These are phyloP conservation scores for Lodderomyces theae DNA, from an alignment of 1,139 yeast genomes.

Conservation along the genomic window DNA sequence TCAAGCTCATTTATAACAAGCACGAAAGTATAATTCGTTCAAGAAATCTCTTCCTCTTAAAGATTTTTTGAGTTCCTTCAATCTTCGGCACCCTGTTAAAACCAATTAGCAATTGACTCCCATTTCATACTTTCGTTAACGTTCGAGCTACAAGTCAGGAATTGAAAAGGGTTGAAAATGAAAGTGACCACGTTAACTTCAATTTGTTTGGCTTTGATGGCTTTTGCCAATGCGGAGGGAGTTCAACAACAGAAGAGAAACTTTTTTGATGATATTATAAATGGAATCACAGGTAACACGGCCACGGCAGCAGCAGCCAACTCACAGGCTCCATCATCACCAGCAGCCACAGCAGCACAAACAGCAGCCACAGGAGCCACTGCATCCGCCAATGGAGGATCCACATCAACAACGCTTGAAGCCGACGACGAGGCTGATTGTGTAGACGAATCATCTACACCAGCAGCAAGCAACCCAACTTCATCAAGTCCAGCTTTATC, in stretches of 20 bases:
- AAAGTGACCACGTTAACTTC: constrained; percentile 11
- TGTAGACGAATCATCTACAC: constrained; percentile 4
- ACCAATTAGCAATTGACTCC: background rate
- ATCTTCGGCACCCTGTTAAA: background rate
- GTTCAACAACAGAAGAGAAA: constrained; percentile 12
- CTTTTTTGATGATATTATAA: constrained; percentile 14
- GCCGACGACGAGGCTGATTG: constrained; percentile 4
- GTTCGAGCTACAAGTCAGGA: constrained; percentile 2
- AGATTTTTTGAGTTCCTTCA: background rate
- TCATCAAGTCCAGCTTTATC: constrained; percentile 2
- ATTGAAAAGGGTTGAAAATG: constrained; percentile 6
- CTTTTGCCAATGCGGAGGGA: constrained; percentile 14
- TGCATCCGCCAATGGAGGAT: background rate
- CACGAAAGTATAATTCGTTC: constrained; percentile 1
- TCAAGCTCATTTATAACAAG: constrained; percentile 1
- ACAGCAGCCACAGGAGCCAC: constrained; percentile 11
- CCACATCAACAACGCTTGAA: constrained; percentile 9
- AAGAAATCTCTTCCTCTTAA: background rate
- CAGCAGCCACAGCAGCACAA: constrained; percentile 14
- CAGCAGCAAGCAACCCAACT: background rate
- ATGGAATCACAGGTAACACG: constrained; percentile 7
- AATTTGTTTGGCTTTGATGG: constrained; percentile 11
- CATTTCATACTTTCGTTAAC: constrained; percentile 6
- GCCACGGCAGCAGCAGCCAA: constrained; percentile 15
- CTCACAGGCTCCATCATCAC: constrained; percentile 13